Evolutionary conservation across 1,284 basidiomycete genomes (phyloP).

Genomic region (Trichosporon faecale): DNA sequence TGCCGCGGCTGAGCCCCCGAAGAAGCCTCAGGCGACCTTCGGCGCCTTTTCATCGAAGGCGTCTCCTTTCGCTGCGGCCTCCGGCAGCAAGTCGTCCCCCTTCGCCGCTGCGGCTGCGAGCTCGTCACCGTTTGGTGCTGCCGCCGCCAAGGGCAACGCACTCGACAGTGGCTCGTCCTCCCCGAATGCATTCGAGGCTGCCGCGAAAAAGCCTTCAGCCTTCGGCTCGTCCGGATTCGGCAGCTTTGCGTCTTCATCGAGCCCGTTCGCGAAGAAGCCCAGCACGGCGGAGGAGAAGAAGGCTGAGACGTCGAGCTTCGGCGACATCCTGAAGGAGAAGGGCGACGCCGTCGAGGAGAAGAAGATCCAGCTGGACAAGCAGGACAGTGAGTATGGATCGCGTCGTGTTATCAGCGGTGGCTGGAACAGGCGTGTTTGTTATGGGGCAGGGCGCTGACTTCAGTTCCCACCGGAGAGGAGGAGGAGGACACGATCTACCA

Average conservation of each 20-base stretch:
- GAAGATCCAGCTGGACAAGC: slow-evolving; percentile 58
- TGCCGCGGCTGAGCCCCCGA: slow-evolving; percentile 23
- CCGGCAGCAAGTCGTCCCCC: slow-evolving; percentile 52
- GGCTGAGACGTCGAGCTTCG: slow-evolving; percentile 29
- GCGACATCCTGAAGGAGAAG: slow-evolving; percentile 42
- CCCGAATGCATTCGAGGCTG: slow-evolving; percentile 15
- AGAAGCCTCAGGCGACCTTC: slow-evolving; percentile 52
- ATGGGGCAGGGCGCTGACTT: slow-evolving; percentile 14
- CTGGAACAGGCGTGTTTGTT: background rate
- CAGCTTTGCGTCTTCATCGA: slow-evolving; percentile 35
- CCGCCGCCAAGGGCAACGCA: slow-evolving; percentile 44
- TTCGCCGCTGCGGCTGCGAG: slow-evolving; percentile 55
- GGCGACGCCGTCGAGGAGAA: slow-evolving; percentile 52
- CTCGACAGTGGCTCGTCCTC: slow-evolving; percentile 11
- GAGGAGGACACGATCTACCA: slow-evolving; percentile 81
- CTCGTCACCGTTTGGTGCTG: slow-evolving; percentile 24
- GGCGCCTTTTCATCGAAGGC: slow-evolving; percentile 57
- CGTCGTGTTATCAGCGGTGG: background rate
- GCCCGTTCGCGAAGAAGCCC: slow-evolving; percentile 40
- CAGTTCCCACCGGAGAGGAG: slow-evolving; percentile 87
- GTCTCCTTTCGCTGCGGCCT: slow-evolving; percentile 25
- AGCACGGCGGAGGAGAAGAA: slow-evolving; percentile 17
- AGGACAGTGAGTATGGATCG: slow-evolving; percentile 61
- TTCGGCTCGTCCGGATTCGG: slow-evolving; percentile 39
- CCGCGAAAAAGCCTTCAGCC: slow-evolving; percentile 25